Evolutionary conservation across 2,329 filamentous ascomycete species (phyloP).

Genomic region (Fusarium sp.): DNA sequence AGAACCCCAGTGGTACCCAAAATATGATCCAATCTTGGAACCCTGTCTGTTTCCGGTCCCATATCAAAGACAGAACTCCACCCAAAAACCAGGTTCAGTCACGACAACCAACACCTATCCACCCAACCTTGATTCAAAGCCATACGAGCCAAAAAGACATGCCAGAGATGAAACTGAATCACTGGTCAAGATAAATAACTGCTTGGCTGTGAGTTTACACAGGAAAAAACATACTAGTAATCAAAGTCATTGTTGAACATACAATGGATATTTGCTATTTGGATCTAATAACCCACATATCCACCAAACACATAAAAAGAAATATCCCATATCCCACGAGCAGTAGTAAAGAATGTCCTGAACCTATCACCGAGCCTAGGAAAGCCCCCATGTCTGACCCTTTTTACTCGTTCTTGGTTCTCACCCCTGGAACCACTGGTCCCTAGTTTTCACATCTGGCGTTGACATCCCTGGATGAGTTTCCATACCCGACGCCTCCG

Average conservation of each 20-base stretch:
- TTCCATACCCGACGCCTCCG: neutral
- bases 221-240: neutral
- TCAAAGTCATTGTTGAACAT: neutral
- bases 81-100: neutral
- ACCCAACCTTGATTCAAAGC: neutral
- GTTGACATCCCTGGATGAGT: neutral
- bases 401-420: too few species aligned
- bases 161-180: neutral
- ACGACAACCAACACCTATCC: neutral
- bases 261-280: neutral
- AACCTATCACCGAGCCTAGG: neutral
- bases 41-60: neutral
- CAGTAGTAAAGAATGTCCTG: neutral
- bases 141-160: neutral
- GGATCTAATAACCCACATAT: neutral
- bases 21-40: neutral
- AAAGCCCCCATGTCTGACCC: neutral
- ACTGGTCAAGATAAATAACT: neutral
- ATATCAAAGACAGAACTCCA: neutral
- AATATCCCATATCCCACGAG: neutral
- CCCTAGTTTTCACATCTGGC: constrained; percentile 9
- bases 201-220: neutral
- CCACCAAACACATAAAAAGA: neutral
- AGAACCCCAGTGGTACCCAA: neutral
- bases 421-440: neutral